These are phyloP conservation scores for Blastobotrys persicus DNA, from an alignment of 1,139 yeast species.

Conservation along the genomic window DNA sequence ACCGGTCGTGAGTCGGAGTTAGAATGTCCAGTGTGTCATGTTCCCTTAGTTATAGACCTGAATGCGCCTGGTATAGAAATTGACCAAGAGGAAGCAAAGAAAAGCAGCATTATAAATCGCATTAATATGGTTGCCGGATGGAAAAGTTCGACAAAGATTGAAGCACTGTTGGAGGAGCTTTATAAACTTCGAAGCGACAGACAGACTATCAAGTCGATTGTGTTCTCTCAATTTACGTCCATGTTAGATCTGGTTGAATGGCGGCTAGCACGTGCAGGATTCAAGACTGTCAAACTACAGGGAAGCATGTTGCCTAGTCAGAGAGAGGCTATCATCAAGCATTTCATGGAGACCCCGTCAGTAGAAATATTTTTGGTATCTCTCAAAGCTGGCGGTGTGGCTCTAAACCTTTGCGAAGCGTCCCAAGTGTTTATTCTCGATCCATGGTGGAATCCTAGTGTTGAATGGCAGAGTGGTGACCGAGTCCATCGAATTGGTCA, in stretches of 20 bases:
- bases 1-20: conserved; percentile 60
- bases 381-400: conserved; percentile 97
- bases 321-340: conserved; percentile 83
- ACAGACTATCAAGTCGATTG: conserved; percentile 84
- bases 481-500: conserved; percentile 98
- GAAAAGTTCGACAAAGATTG: conserved; percentile 94
- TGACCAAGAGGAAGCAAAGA: conserved; percentile 57
- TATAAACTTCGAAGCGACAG: conserved; percentile 64
- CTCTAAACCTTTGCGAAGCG: conserved; percentile 92
- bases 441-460: conserved; percentile 99
- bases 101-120: conserved; percentile 85
- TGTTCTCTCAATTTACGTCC: conserved; percentile 93
- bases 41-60: conserved; percentile 83
- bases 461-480: conserved; percentile 98
- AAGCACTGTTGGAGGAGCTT: conserved; percentile 90
- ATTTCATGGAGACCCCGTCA: conserved; percentile 86
- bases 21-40: conserved; percentile 95
- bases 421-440: conserved; percentile 92
- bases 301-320: conserved; percentile 97
- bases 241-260: conserved; percentile 95
- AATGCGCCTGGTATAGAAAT: conserved; percentile 85
- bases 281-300: conserved; percentile 86
- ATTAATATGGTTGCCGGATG: conserved; percentile 83
- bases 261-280: conserved; percentile 92
- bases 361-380: conserved; percentile 95